Evolutionary conservation across 2,329 filamentous ascomycete species (phyloP).

Genomic region (Penicillium sp.): DNA sequence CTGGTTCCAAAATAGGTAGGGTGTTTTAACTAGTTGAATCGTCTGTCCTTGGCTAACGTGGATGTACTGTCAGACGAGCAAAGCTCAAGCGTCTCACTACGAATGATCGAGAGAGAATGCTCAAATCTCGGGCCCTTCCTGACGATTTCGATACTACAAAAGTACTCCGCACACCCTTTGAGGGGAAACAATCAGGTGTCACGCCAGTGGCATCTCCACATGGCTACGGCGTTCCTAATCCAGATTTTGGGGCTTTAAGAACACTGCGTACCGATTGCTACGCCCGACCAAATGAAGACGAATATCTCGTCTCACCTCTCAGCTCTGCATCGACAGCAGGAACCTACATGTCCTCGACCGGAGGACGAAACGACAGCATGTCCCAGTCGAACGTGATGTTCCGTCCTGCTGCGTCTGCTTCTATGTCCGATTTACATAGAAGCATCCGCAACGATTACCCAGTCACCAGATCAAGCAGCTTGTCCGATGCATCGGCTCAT

Average conservation of each 20-base stretch:
- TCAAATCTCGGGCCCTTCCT: constrained; percentile 59
- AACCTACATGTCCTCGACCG: constrained; percentile 36
- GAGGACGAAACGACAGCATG: constrained; percentile 31
- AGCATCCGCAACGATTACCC: constrained; percentile 30
- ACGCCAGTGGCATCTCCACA: constrained; percentile 51
- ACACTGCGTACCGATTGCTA: constrained; percentile 38
- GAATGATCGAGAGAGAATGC: constrained; percentile 62
- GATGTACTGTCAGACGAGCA: constrained; percentile 49
- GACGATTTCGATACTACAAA: constrained; percentile 62
- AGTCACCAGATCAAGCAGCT: constrained; percentile 37
- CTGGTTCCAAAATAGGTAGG: constrained; percentile 96
- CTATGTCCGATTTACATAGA: constrained; percentile 32
- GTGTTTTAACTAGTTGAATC: constrained; percentile 8
- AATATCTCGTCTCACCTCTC: constrained; percentile 41
- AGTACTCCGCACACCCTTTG: constrained; percentile 56
- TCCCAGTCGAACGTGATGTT: constrained; percentile 28
- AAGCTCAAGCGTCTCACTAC: constrained; percentile 62
- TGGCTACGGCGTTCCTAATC: constrained; percentile 40
- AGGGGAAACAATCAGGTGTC: constrained; percentile 48
- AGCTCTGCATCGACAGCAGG: constrained; percentile 38
- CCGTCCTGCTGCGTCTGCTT: constrained; percentile 26
- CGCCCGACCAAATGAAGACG: constrained; percentile 37
- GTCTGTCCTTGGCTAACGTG: not conserved
- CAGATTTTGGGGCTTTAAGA: constrained; percentile 35
- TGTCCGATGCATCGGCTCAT: constrained; percentile 34